Percentiles rank a stretch among this genome's conserved stretches.
These are phyloP conservation scores for Dendrobium catenatum DNA, from an alignment of 106 monocot genomes.

Conservation along the genomic window DNA sequence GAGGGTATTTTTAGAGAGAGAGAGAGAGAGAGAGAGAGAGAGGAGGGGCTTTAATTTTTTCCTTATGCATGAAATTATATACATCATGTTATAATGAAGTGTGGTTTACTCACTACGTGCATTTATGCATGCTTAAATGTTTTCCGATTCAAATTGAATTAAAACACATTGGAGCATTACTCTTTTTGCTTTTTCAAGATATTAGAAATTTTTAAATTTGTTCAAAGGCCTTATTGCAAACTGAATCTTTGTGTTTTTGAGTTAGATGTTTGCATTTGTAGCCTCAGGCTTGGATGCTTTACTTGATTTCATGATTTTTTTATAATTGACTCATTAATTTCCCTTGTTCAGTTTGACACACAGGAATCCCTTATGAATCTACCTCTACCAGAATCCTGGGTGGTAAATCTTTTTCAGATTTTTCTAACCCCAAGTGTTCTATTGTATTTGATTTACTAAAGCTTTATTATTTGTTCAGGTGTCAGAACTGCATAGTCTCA, in stretches of 20 bases:
- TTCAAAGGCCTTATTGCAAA: neutral
- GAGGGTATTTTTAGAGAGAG: no score
- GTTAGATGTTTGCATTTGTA: neutral
- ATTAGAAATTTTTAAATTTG: neutral
- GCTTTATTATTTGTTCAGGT: slow-evolving; percentile 36
- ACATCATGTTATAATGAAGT: no score
- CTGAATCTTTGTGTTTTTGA: neutral
- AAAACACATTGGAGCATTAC: neutral
- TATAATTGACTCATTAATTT: neutral
- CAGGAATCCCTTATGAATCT: slow-evolving; percentile 47
- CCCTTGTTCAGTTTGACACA: slow-evolving; percentile 58
- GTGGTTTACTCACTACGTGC: no score
- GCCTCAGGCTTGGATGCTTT: neutral
- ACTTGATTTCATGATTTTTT: neutral
- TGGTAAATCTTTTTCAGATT: slow-evolving; percentile 42
- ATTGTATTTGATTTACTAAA: slow-evolving; percentile 5
- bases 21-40: no score
- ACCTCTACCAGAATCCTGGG: slow-evolving; percentile 91
- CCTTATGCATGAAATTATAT: no score
- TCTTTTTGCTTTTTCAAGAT: neutral
- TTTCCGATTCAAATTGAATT: neutral
- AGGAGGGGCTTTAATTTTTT: no score
- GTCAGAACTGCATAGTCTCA: slow-evolving; percentile 90
- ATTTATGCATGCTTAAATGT: no score
- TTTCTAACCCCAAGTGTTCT: neutral